Evolutionary conservation across 306 rosid genomes (phyloP).

Genomic region (Lagenaria siceraria): DNA sequence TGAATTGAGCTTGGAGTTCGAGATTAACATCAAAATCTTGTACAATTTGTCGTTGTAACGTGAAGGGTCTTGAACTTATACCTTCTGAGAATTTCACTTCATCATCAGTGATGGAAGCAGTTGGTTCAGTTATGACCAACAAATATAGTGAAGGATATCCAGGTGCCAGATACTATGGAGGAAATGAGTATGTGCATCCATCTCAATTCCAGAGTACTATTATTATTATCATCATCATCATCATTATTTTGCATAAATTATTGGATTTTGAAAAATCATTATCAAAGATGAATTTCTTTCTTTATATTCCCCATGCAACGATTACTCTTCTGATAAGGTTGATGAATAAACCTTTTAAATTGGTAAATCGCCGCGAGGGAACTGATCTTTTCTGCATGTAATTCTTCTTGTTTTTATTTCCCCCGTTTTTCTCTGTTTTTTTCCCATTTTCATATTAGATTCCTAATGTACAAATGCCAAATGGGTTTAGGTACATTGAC

Average conservation of each 20-base stretch:
- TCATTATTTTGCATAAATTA: neutral
- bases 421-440: neutral
- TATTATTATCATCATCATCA: too few relatives aligned
- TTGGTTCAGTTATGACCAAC: conserved; percentile 92
- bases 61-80: conserved; percentile 69
- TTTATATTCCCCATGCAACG: neutral
- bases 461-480: conserved; percentile 6
- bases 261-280: neutral
- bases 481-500: conserved; percentile 59
- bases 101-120: conserved; percentile 82
- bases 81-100: conserved; percentile 91
- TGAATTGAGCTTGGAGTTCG: neutral
- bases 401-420: neutral
- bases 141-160: conserved; percentile 92
- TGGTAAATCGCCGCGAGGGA: neutral
- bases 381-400: neutral
- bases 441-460: neutral
- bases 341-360: neutral
- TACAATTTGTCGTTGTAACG: neutral
- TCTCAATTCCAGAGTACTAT: neutral
- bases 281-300: neutral
- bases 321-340: neutral
- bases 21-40: neutral
- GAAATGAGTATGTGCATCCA: conserved; percentile 64
- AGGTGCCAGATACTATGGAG: conserved; percentile 94